These are phyloP conservation scores for Moricandia arvensis DNA, from an alignment of 345 rosid species.

Conservation along the genomic window DNA sequence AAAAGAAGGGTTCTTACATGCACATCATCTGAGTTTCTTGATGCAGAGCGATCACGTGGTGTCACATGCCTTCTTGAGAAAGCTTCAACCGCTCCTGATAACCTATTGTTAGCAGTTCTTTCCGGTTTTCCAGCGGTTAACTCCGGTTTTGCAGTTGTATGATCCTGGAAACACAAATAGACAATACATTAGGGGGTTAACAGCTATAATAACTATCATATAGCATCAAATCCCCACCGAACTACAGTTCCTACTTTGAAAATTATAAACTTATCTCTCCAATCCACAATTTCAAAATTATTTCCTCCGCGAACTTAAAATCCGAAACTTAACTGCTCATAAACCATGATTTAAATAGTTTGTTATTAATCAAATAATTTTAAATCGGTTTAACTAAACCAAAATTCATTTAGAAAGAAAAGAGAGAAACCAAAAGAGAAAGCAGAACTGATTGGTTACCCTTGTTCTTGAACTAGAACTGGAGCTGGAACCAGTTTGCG, in stretches of 20 bases:
- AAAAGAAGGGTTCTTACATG: slow-evolving; percentile 43
- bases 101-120: neutral
- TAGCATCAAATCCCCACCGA: neutral
- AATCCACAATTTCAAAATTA: too few relatives aligned
- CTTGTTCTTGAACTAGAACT: slow-evolving; percentile 39
- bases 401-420: neutral
- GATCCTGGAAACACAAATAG: slow-evolving; percentile 39
- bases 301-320: neutral
- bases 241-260: neutral
- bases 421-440: too few relatives aligned
- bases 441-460: neutral
- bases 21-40: slow-evolving; percentile 54
- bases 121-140: slow-evolving; percentile 47
- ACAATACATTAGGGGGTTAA: too few relatives aligned
- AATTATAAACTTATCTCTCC: too few relatives aligned
- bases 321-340: too few relatives aligned
- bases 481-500: slow-evolving; percentile 65
- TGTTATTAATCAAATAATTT: neutral
- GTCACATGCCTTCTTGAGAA: slow-evolving; percentile 58
- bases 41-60: slow-evolving; percentile 51
- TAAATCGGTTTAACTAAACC: neutral
- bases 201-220: too few relatives aligned
- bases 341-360: neutral
- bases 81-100: slow-evolving; percentile 70
- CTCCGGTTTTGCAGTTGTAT: slow-evolving; percentile 48